Evolutionary conservation across 2,329 filamentous ascomycete species (phyloP).

Genomic region (Verticillium dahliae): DNA sequence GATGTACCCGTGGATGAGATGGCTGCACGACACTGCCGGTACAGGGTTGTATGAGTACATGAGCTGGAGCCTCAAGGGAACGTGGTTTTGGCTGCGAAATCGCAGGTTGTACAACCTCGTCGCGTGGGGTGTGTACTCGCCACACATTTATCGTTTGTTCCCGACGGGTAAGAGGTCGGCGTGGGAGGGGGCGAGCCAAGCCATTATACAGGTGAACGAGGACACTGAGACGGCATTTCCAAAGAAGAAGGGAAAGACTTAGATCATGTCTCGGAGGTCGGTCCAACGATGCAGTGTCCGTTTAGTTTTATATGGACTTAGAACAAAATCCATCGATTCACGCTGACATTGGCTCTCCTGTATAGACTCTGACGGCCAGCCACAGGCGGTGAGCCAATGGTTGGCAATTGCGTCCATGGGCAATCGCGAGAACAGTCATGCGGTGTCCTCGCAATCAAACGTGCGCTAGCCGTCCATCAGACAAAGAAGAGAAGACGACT

Average conservation of each 20-base stretch:
- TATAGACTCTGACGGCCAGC: too few relatives aligned
- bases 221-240: slow-evolving; percentile 5
- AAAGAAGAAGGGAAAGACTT: not conserved
- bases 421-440: too few relatives aligned
- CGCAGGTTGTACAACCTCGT: slow-evolving; percentile 27
- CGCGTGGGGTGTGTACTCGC: slow-evolving; percentile 31
- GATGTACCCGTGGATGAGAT: slow-evolving; percentile 27
- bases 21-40: slow-evolving; percentile 34
- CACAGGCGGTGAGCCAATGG: too few relatives aligned
- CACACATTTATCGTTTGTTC: slow-evolving; percentile 33
- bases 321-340: too few relatives aligned
- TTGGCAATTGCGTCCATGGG: too few relatives aligned
- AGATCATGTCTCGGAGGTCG: not conserved
- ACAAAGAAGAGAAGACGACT: too few relatives aligned
- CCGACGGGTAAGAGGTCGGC: slow-evolving; percentile 28
- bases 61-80: slow-evolving; percentile 31
- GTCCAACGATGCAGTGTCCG: not conserved
- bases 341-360: too few relatives aligned
- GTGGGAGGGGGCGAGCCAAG: slow-evolving; percentile 30
- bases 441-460: too few relatives aligned
- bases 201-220: slow-evolving; percentile 23
- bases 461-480: too few relatives aligned
- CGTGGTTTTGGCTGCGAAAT: slow-evolving; percentile 34
- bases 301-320: too few relatives aligned
- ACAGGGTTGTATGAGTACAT: slow-evolving; percentile 30